Evolutionary conservation across 345 rosid genomes (phyloP).

Genomic region (Mercurialis annua): DNA sequence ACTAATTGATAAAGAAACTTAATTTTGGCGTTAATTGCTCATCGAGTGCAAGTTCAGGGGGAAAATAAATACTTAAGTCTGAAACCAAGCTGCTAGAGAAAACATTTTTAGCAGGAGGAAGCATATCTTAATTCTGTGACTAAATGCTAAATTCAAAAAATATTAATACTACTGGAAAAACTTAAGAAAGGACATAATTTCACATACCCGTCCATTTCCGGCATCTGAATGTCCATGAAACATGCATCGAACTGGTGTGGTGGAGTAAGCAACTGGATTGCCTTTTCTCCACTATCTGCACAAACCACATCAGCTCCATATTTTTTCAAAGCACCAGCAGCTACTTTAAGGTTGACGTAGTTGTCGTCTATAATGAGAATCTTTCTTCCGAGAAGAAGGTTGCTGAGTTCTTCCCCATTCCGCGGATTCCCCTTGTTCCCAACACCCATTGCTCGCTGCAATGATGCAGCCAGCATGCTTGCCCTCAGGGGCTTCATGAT

Average conservation of each 20-base stretch:
- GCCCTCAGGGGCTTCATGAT: slow-evolving; percentile 85
- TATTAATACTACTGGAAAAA: no score
- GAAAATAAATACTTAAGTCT: no score
- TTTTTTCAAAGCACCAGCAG: slow-evolving; percentile 82
- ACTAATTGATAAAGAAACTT: no score
- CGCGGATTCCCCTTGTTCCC: slow-evolving; percentile 53
- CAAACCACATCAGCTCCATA: slow-evolving; percentile 93
- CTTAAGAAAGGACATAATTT: background rate
- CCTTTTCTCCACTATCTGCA: slow-evolving; percentile 60
- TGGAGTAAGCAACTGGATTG: slow-evolving; percentile 57
- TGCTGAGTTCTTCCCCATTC: slow-evolving; percentile 56
- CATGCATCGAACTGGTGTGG: slow-evolving; percentile 91
- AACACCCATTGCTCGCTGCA: slow-evolving; percentile 70
- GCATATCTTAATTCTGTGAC: no score
- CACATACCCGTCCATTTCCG: slow-evolving; percentile 93
- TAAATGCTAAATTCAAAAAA: no score
- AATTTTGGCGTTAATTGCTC: no score
- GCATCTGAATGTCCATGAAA: slow-evolving; percentile 99
- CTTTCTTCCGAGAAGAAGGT: slow-evolving; percentile 73
- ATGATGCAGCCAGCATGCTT: slow-evolving; percentile 76
- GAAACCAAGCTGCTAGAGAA: no score
- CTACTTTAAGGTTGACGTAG: slow-evolving; percentile 79
- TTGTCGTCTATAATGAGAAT: slow-evolving; percentile 88
- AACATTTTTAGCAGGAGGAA: background rate
- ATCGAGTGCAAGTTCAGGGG: no score